These are phyloP conservation scores for Elongisporangium prolatum DNA, from an alignment of 352 stramenopile genomes.

Conservation along the genomic window DNA sequence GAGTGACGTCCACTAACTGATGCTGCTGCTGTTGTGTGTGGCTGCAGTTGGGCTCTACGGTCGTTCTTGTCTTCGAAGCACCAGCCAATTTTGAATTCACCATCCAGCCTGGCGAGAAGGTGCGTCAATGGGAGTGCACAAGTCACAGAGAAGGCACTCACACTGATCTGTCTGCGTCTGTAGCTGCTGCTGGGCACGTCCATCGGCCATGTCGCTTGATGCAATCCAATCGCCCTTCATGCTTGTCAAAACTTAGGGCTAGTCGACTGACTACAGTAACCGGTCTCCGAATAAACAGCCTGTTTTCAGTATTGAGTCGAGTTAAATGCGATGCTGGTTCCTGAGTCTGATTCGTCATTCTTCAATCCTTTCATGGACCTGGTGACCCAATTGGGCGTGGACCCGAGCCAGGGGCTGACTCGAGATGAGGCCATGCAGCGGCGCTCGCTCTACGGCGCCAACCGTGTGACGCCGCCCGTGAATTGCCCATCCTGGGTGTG, in stretches of 20 bases:
- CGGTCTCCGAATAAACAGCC: not conserved
- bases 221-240: not conserved
- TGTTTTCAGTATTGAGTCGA: not conserved
- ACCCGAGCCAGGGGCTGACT: constrained; percentile 50
- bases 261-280: not conserved
- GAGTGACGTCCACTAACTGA: not conserved
- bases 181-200: constrained; percentile 6
- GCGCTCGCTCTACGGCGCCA: constrained; percentile 71
- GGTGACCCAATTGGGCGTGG: constrained; percentile 51
- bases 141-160: not conserved
- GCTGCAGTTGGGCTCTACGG: constrained; percentile 68
- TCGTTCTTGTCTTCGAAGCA: constrained; percentile 84
- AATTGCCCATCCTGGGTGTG: constrained; percentile 94
- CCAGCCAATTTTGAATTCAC: constrained; percentile 73
- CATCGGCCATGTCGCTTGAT: not conserved
- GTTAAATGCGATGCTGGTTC: not conserved
- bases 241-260: not conserved
- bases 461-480: constrained; percentile 87
- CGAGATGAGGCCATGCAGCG: constrained; percentile 72
- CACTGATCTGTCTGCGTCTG: constrained; percentile 7
- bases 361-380: constrained; percentile 28
- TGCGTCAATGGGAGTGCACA: constrained; percentile 17
- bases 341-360: not conserved
- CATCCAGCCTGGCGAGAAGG: constrained; percentile 68
- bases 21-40: constrained; percentile 5